Evolutionary conservation across 106 monocot species (phyloP).

Genomic region (Triglochin maritima): DNA sequence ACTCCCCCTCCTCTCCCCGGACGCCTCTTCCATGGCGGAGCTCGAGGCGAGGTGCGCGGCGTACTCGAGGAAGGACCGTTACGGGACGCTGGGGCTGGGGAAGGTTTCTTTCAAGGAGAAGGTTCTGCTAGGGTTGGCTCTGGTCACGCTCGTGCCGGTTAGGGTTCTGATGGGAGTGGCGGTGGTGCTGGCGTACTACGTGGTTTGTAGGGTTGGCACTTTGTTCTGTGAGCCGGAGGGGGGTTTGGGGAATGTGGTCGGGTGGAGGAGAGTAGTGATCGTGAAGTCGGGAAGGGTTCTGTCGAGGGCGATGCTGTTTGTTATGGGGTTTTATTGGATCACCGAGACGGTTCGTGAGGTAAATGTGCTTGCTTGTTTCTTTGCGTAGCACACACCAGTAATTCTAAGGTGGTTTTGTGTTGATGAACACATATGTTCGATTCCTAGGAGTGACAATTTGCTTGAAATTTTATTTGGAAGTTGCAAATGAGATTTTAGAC

Average conservation of each 20-base stretch:
- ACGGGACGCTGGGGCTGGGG: constrained; percentile 62
- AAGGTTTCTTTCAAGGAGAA: constrained; percentile 41
- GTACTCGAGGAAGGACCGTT: constrained; percentile 50
- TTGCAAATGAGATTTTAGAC: too few relatives aligned
- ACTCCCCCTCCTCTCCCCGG: constrained; percentile 5
- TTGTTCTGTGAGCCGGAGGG: constrained; percentile 51
- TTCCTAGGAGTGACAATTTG: too few relatives aligned
- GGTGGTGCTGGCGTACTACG: constrained; percentile 52
- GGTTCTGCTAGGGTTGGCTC: constrained; percentile 42
- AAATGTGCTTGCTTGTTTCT: not conserved
- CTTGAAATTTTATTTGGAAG: too few relatives aligned
- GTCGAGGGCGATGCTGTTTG: constrained; percentile 60
- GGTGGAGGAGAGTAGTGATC: constrained; percentile 64
- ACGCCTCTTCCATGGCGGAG: constrained; percentile 16
- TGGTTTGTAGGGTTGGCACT: constrained; percentile 74
- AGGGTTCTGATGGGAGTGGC: constrained; percentile 40
- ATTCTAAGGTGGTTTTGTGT: too few relatives aligned
- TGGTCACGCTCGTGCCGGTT: constrained; percentile 63
- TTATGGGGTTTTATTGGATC: constrained; percentile 78
- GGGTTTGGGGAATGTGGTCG: constrained; percentile 46
- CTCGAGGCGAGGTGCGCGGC: constrained; percentile 61
- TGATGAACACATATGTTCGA: too few relatives aligned
- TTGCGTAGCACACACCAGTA: too few relatives aligned
- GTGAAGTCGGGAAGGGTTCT: constrained; percentile 42
- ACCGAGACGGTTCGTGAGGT: constrained; percentile 21